These are phyloP conservation scores for Sporopachydermia quercuum DNA, from an alignment of 805 yeast genomes.

Conservation along the genomic window DNA sequence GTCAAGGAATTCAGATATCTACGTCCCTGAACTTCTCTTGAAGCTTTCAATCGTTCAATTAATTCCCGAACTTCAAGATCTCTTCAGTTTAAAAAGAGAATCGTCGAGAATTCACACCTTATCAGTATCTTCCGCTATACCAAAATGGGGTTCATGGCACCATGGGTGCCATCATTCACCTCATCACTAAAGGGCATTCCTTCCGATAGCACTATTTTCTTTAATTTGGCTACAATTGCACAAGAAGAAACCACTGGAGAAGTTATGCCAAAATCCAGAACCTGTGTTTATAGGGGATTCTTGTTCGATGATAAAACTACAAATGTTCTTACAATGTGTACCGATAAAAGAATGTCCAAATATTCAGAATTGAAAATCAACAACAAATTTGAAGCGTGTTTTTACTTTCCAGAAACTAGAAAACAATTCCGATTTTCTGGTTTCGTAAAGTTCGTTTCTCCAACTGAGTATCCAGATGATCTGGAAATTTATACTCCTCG, in stretches of 20 bases:
- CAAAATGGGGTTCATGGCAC: conserved; percentile 37
- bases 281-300: conserved; percentile 62
- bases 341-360: conserved; percentile 60
- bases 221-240: conserved; percentile 51
- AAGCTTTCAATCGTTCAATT: no score
- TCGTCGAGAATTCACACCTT: no score
- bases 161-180: conserved; percentile 62
- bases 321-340: conserved; percentile 52
- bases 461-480: conserved; percentile 10
- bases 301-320: conserved; percentile 53
- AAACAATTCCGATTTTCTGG: conserved; percentile 70
- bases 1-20: no score
- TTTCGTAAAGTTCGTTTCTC: conserved; percentile 31
- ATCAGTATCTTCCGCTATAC: no score
- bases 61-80: no score
- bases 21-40: no score
- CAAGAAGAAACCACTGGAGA: conserved; percentile 19
- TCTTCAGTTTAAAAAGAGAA: no score
- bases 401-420: conserved; percentile 45
- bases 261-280: conserved; percentile 45
- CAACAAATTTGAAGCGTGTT: conserved; percentile 58
- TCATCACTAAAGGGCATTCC: conserved; percentile 34
- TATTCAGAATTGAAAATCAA: conserved; percentile 26
- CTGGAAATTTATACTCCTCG: not conserved
- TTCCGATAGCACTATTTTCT: conserved; percentile 36